Conservation (phyloP, 768 basidiomycete species). For the Daedaleopsis sinensis region DNA sequence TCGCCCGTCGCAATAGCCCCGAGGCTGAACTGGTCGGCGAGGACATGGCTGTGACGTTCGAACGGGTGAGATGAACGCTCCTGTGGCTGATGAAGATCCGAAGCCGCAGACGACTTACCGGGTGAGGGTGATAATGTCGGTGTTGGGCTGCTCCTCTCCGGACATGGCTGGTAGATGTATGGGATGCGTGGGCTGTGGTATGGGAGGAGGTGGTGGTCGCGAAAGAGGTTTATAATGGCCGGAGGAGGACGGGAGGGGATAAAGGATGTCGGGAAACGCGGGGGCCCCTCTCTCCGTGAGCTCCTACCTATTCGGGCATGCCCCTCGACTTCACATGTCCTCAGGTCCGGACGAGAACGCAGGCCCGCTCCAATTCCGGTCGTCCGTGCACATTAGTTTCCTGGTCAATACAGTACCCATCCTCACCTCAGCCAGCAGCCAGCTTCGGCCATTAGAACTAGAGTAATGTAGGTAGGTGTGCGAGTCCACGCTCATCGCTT, state of each 20-base stretch:
- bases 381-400: neutral
- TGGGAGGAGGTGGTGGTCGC: slow-evolving; percentile 3
- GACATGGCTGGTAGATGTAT: slow-evolving; percentile 23
- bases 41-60: slow-evolving; percentile 67
- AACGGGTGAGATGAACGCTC: too few species aligned
- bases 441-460: slow-evolving; percentile 5
- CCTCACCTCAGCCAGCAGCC: neutral
- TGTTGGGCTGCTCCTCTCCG: slow-evolving; percentile 69
- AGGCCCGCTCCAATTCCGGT: neutral
- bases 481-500: slow-evolving; percentile 51
- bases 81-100: too few species aligned
- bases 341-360: slow-evolving; percentile 10
- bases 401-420: neutral
- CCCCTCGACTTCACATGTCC: slow-evolving; percentile 23
- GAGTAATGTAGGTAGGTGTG: slow-evolving; percentile 12
- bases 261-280: slow-evolving; percentile 8
- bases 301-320: slow-evolving; percentile 17
- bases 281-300: slow-evolving; percentile 17
- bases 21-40: slow-evolving; percentile 81
- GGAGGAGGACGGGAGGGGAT: slow-evolving; percentile 18
- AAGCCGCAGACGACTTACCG: slow-evolving; percentile 51
- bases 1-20: slow-evolving; percentile 89
- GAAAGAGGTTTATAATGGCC: slow-evolving; percentile 11
- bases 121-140: slow-evolving; percentile 92
- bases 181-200: neutral